Conservation (phyloP, 2,329 filamentous ascomycete genomes). For the Phaeoacremonium minimum region DNA sequence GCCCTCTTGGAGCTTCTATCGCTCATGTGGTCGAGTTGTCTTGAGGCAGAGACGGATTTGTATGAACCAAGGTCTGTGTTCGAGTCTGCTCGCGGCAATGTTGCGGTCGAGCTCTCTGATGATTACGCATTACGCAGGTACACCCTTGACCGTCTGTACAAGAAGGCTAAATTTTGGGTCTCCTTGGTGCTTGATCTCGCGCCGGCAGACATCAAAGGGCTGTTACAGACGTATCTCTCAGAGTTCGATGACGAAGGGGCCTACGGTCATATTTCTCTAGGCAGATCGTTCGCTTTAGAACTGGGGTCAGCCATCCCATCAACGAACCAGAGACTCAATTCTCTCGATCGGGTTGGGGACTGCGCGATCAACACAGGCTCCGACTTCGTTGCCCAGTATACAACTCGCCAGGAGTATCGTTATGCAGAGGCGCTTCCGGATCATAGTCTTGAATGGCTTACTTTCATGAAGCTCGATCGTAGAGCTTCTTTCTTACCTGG, state of each 20-base stretch:
- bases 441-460: slow-evolving; percentile 62
- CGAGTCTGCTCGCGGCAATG: slow-evolving; percentile 69
- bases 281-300: slow-evolving; percentile 89
- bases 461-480: slow-evolving; percentile 51
- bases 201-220: slow-evolving; percentile 88
- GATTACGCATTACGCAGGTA: slow-evolving; percentile 77
- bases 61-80: slow-evolving; percentile 85
- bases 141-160: slow-evolving; percentile 75
- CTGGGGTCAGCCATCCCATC: slow-evolving; percentile 83
- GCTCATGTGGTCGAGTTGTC: slow-evolving; percentile 90
- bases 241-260: slow-evolving; percentile 88
- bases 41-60: slow-evolving; percentile 90
- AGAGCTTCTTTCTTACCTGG: slow-evolving; percentile 47
- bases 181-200: slow-evolving; percentile 75
- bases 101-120: slow-evolving; percentile 88
- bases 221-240: slow-evolving; percentile 93
- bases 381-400: slow-evolving; percentile 96
- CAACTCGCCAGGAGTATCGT: slow-evolving; percentile 91
- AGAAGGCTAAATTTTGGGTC: slow-evolving; percentile 77
- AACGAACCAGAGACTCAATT: slow-evolving; percentile 80
- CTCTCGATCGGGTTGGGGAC: slow-evolving; percentile 71
- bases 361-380: slow-evolving; percentile 85
- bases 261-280: slow-evolving; percentile 88
- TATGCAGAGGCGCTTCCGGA: slow-evolving; percentile 74
- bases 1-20: slow-evolving; percentile 87